Evolutionary conservation across 306 rosid genomes (phyloP).

Genomic region (Canavalia ensiformis): DNA sequence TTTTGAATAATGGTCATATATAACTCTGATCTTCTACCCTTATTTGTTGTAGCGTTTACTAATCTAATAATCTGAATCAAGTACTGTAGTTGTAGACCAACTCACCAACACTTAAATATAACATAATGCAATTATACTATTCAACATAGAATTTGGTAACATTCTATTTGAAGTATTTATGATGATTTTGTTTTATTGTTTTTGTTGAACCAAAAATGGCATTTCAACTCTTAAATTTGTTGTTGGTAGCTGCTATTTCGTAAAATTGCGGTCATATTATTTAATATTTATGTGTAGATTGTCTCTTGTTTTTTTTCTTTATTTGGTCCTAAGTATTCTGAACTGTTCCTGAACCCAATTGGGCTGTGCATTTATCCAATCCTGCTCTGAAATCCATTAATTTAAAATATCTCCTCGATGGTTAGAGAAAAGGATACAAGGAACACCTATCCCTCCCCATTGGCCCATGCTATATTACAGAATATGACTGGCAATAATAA

Average conservation of each 20-base stretch:
- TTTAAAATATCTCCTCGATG: not conserved
- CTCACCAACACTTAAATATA: slow-evolving; percentile 17
- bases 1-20: slow-evolving; percentile 16
- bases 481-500: slow-evolving; percentile 11
- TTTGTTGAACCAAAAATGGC: not conserved
- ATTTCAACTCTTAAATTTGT: slow-evolving; percentile 23
- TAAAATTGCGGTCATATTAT: not conserved
- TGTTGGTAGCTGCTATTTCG: not conserved
- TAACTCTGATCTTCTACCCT: not conserved
- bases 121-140: slow-evolving; percentile 13
- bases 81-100: slow-evolving; percentile 5
- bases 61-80: slow-evolving; percentile 14
- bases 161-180: slow-evolving; percentile 24
- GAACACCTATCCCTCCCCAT: not conserved
- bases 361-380: not conserved
- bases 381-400: not conserved
- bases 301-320: too few relatives aligned
- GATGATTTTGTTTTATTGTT: not conserved
- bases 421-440: not conserved
- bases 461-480: slow-evolving; percentile 10
- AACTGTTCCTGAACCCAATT: not conserved
- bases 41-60: not conserved
- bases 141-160: slow-evolving; percentile 7
- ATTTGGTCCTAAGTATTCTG: not conserved
- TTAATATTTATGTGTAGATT: too few relatives aligned